These are phyloP conservation scores for Pseudevernia furfuracea DNA, from an alignment of 495 filamentous ascomycete genomes.

Conservation along the genomic window DNA sequence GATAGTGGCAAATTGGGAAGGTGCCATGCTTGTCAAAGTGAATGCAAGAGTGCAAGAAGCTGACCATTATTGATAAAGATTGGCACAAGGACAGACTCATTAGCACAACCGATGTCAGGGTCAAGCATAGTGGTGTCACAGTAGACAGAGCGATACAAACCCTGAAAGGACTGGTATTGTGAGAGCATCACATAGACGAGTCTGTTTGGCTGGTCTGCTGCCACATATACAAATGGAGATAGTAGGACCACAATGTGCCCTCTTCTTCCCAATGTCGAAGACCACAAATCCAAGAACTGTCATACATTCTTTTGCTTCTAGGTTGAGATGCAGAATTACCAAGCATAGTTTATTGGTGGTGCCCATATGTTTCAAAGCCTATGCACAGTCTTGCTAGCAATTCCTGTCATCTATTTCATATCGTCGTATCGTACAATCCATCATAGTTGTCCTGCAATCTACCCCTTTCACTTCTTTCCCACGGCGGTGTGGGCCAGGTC, in stretches of 20 bases:
- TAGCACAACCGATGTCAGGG: neutral
- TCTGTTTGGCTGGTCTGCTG: neutral
- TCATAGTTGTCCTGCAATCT: neutral
- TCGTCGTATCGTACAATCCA: conserved; percentile 2
- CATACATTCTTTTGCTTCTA: neutral
- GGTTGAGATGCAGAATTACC: neutral
- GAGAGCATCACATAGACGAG: neutral
- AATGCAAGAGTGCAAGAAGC: neutral
- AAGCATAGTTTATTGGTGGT: neutral
- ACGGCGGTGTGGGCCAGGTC: conserved; percentile 50
- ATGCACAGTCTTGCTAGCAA: neutral
- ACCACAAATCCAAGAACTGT: neutral
- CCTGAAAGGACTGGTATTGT: neutral
- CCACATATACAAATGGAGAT: neutral
- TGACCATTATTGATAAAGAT: neutral
- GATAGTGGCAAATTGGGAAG: neutral
- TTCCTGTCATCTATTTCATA: neutral
- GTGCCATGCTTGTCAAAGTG: neutral
- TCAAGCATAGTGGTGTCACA: neutral
- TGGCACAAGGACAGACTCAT: neutral
- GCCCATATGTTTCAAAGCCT: neutral
- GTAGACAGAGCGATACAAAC: neutral
- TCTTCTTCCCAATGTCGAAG: neutral
- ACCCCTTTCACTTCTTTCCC: conserved; percentile 34
- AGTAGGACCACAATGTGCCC: neutral